Percentiles rank a stretch among this genome's conserved stretches.
These are phyloP conservation scores for Rhodocollybia butyracea DNA, from an alignment of 768 basidiomycete genomes.

Conservation along the genomic window DNA sequence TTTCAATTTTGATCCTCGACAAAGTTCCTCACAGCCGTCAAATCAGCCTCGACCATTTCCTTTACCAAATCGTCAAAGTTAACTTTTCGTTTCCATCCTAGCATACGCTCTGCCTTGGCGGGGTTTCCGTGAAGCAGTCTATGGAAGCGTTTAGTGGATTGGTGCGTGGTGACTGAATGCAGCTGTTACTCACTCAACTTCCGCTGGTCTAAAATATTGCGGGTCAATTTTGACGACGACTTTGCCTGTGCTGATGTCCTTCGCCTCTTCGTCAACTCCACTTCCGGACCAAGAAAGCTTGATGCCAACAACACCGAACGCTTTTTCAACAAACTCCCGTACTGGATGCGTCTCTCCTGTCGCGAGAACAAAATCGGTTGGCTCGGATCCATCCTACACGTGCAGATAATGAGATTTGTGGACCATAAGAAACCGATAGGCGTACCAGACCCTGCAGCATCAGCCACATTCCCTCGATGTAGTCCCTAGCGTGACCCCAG, in stretches of 20 bases:
- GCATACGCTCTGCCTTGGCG: conserved; percentile 80
- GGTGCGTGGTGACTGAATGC: conserved; percentile 1
- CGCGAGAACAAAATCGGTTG: conserved; percentile 92
- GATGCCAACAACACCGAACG: conserved; percentile 70
- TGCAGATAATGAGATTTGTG: background rate
- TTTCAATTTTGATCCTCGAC: conserved; percentile 81
- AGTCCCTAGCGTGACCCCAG: conserved; percentile 95
- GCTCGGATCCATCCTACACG: no score
- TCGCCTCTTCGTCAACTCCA: conserved; percentile 76
- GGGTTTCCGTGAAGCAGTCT: conserved; percentile 87
- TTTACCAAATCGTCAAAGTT: conserved; percentile 80
- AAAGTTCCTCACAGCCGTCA: conserved; percentile 68
- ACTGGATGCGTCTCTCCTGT: conserved; percentile 96
- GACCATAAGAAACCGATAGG: background rate
- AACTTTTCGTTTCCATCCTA: conserved; percentile 90
- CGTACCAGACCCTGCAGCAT: conserved; percentile 75
- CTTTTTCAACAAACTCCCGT: conserved; percentile 87
- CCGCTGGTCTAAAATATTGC: conserved; percentile 90
- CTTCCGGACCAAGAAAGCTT: conserved; percentile 79
- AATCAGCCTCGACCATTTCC: conserved; percentile 89
- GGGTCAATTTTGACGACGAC: conserved; percentile 83
- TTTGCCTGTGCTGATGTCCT: conserved; percentile 64
- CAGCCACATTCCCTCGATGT: conserved; percentile 97
- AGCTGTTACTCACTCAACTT: conserved; percentile 75
- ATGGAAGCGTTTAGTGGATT: background rate